phyloP scores from a whole-genome alignment of 169 alveolate genomes.

The Theileria equi region DNA sequence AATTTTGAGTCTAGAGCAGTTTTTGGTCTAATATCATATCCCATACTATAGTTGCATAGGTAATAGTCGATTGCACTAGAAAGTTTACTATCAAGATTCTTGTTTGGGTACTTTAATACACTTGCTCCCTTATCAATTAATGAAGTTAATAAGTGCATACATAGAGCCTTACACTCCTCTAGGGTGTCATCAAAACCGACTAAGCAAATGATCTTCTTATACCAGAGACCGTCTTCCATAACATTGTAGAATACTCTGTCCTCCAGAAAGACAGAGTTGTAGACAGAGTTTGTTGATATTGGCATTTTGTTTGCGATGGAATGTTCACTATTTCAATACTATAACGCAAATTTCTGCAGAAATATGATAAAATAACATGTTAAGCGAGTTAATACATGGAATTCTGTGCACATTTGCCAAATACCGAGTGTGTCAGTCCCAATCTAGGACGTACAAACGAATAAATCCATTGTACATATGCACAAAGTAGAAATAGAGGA shows the following conservation, averaged over 20 bases:
- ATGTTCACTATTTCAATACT: too few relatives aligned
- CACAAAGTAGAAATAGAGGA: too few relatives aligned
- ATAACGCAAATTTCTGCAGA: too few relatives aligned
- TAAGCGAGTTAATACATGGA: too few relatives aligned
- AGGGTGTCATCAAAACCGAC: constrained; percentile 55
- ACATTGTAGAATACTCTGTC: constrained; percentile 28
- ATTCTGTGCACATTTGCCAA: too few relatives aligned
- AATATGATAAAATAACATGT: too few relatives aligned
- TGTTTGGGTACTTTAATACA: constrained; percentile 41
- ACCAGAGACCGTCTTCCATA: constrained; percentile 34
- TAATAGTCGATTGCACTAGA: constrained; percentile 17
- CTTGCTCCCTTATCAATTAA: constrained; percentile 48
- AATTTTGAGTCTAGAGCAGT: constrained; percentile 32
- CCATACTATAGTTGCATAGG: constrained; percentile 57
- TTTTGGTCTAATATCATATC: constrained; percentile 26
- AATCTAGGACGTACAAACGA: too few relatives aligned
- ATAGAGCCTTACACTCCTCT: constrained; percentile 39
- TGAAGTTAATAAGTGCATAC: constrained; percentile 14
- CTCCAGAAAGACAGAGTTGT: constrained; percentile 18
- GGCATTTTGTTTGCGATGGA: too few relatives aligned
- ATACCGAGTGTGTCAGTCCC: too few relatives aligned
- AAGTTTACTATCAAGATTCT: constrained; percentile 19
- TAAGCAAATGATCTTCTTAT: constrained; percentile 33
- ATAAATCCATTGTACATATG: too few relatives aligned
- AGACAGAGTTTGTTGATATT: constrained; percentile 14